A percentile compares a stretch with the other conserved stretches of the same genome.
These are phyloP conservation scores for Hymenoscyphus albidus DNA, from an alignment of 2,329 filamentous ascomycete genomes.

Conservation along the genomic window DNA sequence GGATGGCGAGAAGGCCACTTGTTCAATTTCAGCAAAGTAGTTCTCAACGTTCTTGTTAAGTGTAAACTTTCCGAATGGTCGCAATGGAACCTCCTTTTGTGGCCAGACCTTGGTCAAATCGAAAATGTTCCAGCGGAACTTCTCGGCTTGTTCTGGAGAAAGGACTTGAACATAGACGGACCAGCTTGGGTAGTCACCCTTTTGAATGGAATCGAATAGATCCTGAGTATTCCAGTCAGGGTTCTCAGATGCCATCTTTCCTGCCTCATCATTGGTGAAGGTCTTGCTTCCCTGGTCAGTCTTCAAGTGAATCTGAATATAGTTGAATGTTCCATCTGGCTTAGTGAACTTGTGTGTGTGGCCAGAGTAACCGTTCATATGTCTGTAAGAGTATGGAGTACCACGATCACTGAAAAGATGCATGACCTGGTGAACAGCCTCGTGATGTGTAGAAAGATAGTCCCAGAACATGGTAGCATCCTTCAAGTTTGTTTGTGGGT, in stretches of 20 bases:
- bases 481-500: slow-evolving; percentile 67
- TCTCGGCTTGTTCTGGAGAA: slow-evolving; percentile 57
- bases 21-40: slow-evolving; percentile 65
- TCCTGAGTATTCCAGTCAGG: slow-evolving; percentile 63
- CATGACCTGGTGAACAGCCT: slow-evolving; percentile 62
- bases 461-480: slow-evolving; percentile 51
- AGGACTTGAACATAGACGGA: slow-evolving; percentile 61
- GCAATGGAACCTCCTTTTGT: slow-evolving; percentile 56
- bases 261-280: slow-evolving; percentile 55
- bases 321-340: slow-evolving; percentile 61
- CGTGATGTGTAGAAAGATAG: slow-evolving; percentile 56
- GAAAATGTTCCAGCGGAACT: slow-evolving; percentile 60
- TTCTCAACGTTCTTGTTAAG: slow-evolving; percentile 61
- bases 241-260: slow-evolving; percentile 50
- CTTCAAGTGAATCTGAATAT: slow-evolving; percentile 62
- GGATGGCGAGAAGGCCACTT: slow-evolving; percentile 64
- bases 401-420: slow-evolving; percentile 63
- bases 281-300: slow-evolving; percentile 60
- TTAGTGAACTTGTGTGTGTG: slow-evolving; percentile 66
- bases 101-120: slow-evolving; percentile 70
- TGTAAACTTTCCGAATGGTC: slow-evolving; percentile 57
- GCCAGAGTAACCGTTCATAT: slow-evolving; percentile 66
- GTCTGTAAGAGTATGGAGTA: slow-evolving; percentile 60
- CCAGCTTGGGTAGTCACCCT: slow-evolving; percentile 60
- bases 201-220: slow-evolving; percentile 59